Evolutionary conservation across 768 basidiomycete species (phyloP).

Genomic region (Boletellus ananas): DNA sequence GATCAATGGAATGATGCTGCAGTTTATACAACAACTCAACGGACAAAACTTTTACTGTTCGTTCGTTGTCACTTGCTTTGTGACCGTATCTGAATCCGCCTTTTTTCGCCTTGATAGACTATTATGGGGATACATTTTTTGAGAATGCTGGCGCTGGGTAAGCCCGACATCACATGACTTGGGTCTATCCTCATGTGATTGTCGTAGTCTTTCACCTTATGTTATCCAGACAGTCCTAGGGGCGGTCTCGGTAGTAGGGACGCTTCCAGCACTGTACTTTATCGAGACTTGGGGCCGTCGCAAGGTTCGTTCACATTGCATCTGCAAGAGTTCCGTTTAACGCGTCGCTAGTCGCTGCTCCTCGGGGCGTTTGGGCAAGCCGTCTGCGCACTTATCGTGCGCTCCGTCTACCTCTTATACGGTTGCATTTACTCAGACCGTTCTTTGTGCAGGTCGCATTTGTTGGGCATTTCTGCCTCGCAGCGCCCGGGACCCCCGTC

Average conservation of each 20-base stretch:
- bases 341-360: constrained; percentile 51
- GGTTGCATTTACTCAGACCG: not conserved
- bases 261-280: constrained; percentile 61
- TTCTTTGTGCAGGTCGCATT: constrained; percentile 50
- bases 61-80: constrained; percentile 14
- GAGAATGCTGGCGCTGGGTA: constrained; percentile 64
- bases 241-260: constrained; percentile 69
- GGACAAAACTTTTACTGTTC: constrained; percentile 79
- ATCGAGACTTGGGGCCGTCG: constrained; percentile 78
- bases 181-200: not conserved
- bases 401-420: constrained; percentile 10
- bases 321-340: not conserved
- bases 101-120: constrained; percentile 43
- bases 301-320: constrained; percentile 35
- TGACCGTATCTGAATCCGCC: not conserved
- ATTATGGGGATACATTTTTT: constrained; percentile 81
- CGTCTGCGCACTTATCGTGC: constrained; percentile 56
- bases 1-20: constrained; percentile 76
- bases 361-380: constrained; percentile 61
- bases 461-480: constrained; percentile 66
- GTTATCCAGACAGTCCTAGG: constrained; percentile 74
- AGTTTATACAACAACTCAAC: constrained; percentile 77
- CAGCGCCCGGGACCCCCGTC: constrained; percentile 46
- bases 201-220: constrained; percentile 55
- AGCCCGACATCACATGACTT: constrained; percentile 12